phyloP scores from a whole-genome alignment of 2,329 filamentous ascomycete genomes.

The Zymoseptoria pseudotritici region DNA sequence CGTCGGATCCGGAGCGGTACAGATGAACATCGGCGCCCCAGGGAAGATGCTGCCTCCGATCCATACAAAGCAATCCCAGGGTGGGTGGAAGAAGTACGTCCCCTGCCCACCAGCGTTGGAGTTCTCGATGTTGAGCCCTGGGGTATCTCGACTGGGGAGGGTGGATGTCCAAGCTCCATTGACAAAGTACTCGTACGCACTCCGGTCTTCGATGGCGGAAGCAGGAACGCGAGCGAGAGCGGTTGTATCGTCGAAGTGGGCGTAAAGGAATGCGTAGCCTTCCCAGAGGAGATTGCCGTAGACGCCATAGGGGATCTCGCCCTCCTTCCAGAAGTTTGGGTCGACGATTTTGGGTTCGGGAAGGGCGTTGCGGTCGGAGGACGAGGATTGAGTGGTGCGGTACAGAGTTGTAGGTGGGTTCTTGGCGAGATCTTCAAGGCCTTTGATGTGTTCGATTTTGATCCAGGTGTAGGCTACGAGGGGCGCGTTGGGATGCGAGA shows the following conservation, averaged over 20 bases:
- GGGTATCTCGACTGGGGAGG: slow-evolving; percentile 3
- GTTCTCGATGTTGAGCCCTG: slow-evolving; percentile 13
- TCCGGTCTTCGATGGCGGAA: slow-evolving; percentile 6
- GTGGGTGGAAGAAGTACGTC: slow-evolving; percentile 21
- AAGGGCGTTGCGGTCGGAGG: slow-evolving; percentile 3
- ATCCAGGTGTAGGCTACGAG: slow-evolving; percentile 16
- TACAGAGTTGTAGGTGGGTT: slow-evolving; percentile 12
- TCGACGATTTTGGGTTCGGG: slow-evolving; percentile 11
- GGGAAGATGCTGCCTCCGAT: slow-evolving; percentile 19
- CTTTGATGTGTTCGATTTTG: slow-evolving; percentile 8
- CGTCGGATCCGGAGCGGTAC: slow-evolving; percentile 20
- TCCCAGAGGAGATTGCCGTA: slow-evolving; percentile 10
- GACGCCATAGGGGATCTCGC: slow-evolving; percentile 9
- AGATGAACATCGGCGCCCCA: slow-evolving; percentile 17
- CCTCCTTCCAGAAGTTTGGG: slow-evolving; percentile 12
- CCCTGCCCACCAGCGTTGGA: slow-evolving; percentile 19
- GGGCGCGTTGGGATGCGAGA: slow-evolving; percentile 8
- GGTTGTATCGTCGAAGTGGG: slow-evolving; percentile 7
- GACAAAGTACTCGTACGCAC: slow-evolving; percentile 12
- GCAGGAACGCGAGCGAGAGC: slow-evolving; percentile 9
- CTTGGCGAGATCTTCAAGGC: slow-evolving; percentile 6
- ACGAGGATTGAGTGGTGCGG: slow-evolving; percentile 5
- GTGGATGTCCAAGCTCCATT: slow-evolving; percentile 8
- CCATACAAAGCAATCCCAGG: slow-evolving; percentile 22
- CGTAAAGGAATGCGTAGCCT: slow-evolving; percentile 11